These are phyloP conservation scores for Chaetomiaceae sp. DNA, from an alignment of 2,329 filamentous ascomycete genomes.

Conservation along the genomic window DNA sequence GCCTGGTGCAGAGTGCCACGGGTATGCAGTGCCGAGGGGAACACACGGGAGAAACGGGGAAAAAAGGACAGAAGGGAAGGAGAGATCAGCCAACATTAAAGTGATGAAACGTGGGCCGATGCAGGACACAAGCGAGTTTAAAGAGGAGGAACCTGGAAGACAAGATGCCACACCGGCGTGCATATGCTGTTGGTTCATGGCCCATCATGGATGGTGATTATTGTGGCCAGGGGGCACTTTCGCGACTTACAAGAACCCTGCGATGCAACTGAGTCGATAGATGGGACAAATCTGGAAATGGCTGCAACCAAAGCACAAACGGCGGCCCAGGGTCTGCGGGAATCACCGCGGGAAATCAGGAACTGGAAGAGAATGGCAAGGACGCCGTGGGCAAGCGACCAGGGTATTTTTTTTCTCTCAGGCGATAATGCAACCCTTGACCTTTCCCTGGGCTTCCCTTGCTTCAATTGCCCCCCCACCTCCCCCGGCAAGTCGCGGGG, in stretches of 20 bases:
- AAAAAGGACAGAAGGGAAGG: conserved; percentile 4
- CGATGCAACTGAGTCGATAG: conserved; percentile 16
- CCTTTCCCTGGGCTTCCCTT: not conserved
- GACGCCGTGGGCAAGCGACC: no score
- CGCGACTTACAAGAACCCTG: not conserved
- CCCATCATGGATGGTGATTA: not conserved
- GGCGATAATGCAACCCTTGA: not conserved
- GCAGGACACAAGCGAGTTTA: conserved; percentile 6
- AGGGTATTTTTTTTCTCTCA: no score
- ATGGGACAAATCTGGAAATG: conserved; percentile 13
- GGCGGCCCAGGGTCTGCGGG: not conserved
- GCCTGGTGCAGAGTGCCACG: conserved; percentile 5
- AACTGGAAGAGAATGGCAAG: no score
- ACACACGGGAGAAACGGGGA: not conserved
- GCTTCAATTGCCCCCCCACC: not conserved
- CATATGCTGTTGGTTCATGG: not conserved
- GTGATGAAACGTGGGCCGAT: conserved; percentile 15
- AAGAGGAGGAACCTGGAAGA: not conserved
- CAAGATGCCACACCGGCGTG: not conserved
- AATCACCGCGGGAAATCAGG: no score
- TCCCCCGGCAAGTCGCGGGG: not conserved
- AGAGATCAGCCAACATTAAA: not conserved
- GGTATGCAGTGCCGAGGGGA: conserved; percentile 12
- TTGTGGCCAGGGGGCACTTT: not conserved
- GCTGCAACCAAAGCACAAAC: conserved; percentile 13